Conservation (phyloP, 345 rosid species). For the Syzygium oleosum region DNA sequence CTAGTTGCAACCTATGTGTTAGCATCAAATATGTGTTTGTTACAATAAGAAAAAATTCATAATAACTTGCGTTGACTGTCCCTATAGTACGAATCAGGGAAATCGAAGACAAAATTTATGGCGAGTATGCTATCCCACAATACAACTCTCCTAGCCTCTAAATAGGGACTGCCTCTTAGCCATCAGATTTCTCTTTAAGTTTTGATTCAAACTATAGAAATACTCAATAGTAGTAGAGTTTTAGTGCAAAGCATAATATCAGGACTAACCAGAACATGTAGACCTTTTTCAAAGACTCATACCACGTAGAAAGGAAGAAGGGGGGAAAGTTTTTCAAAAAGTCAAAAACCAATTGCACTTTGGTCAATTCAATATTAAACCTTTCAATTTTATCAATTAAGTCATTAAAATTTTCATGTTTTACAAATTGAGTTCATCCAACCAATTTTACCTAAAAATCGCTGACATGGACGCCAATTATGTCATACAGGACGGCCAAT, state of each 20-base stretch:
- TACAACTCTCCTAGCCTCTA: neutral
- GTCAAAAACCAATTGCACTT: too few relatives aligned
- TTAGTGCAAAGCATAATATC: too few relatives aligned
- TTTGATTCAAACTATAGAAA: neutral
- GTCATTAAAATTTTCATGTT: too few relatives aligned
- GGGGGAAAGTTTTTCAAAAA: too few relatives aligned
- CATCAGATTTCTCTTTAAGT: too few relatives aligned
- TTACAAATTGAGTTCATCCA: too few relatives aligned
- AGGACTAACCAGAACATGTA: neutral
- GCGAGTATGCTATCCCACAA: neutral
- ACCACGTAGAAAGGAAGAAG: neutral
- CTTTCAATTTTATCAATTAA: too few relatives aligned
- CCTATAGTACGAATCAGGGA: neutral
- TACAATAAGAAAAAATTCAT: neutral
- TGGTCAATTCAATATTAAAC: too few relatives aligned
- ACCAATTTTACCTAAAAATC: too few relatives aligned
- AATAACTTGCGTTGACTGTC: neutral
- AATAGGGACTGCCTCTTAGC: neutral
- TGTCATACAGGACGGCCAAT: too few relatives aligned
- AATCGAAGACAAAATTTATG: neutral
- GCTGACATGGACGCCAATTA: too few relatives aligned
- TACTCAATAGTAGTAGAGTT: neutral
- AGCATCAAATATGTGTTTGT: neutral
- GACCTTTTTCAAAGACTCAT: neutral
- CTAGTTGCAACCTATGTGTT: neutral